Conservation (phyloP, 306 rosid genomes). For the Castanospermum australe region DNA sequence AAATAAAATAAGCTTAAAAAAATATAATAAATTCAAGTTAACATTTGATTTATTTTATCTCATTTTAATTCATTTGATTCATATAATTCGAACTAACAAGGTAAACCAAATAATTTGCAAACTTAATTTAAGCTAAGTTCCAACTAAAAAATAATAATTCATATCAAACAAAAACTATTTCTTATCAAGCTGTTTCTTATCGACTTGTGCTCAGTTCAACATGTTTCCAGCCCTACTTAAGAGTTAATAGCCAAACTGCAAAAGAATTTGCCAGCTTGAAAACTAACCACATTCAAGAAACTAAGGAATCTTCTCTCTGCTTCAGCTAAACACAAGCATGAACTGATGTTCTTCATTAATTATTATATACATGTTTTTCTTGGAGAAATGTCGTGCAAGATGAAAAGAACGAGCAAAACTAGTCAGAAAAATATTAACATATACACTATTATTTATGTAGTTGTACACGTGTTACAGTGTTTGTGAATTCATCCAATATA, state of each 20-base stretch:
- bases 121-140: no score
- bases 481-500: neutral
- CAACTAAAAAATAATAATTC: no score
- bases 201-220: no score
- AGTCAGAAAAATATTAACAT: neutral
- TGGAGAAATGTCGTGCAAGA: neutral
- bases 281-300: neutral
- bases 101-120: no score
- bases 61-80: no score
- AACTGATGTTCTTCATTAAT: neutral
- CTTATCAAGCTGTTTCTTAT: no score
- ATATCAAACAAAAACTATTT: no score
- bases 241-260: neutral
- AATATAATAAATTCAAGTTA: no score
- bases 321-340: neutral
- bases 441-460: neutral
- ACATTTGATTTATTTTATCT: no score
- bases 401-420: neutral
- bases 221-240: no score
- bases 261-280: neutral
- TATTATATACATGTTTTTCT: neutral
- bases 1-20: no score
- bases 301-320: neutral
- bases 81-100: no score
- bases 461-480: neutral